These are phyloP conservation scores for Fusarium sp. DNA, from an alignment of 2,329 filamentous ascomycete genomes.

Conservation along the genomic window DNA sequence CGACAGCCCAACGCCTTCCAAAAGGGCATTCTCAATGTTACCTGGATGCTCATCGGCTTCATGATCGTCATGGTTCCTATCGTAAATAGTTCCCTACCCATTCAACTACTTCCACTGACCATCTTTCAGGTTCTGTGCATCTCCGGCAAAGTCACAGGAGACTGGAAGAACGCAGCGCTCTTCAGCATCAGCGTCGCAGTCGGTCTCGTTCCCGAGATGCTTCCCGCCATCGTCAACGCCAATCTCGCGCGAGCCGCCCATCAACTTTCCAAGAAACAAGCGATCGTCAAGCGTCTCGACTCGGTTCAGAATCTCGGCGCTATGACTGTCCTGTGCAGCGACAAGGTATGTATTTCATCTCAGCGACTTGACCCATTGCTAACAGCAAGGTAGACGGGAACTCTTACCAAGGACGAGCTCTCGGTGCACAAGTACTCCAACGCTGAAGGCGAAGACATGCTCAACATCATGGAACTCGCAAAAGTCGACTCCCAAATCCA, in stretches of 20 bases:
- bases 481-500: neutral
- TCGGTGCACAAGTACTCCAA: neutral
- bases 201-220: neutral
- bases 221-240: slow-evolving; percentile 1
- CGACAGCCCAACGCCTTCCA: neutral
- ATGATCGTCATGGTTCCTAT: slow-evolving; percentile 2
- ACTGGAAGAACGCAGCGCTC: neutral
- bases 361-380: accelerated
- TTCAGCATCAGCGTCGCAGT: slow-evolving; percentile 1
- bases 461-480: neutral
- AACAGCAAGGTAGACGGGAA: neutral
- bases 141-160: neutral
- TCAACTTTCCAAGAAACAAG: neutral
- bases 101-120: too few species aligned
- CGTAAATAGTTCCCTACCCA: neutral
- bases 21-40: neutral
- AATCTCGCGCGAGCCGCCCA: neutral
- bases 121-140: neutral
- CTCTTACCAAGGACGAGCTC: neutral
- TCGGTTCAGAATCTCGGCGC: neutral
- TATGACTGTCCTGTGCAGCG: neutral
- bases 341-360: neutral
- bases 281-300: neutral
- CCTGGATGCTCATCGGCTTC: neutral
- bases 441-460: neutral